Evolutionary conservation across 1,284 basidiomycete species (phyloP).

Genomic region (Inonotus obliquus): DNA sequence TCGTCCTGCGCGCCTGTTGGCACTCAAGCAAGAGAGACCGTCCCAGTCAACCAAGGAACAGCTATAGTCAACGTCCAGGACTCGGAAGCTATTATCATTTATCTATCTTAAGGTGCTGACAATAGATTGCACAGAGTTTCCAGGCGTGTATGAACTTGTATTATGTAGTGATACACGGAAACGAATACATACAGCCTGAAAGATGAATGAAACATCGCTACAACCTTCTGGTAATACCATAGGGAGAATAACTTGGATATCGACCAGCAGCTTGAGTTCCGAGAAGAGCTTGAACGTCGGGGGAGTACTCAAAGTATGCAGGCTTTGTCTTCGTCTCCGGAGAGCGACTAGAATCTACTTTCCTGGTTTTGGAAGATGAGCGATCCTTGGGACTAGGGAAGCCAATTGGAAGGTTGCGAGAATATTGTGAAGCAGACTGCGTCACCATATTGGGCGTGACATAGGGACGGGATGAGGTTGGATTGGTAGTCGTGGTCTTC

Average conservation of each 20-base stretch:
- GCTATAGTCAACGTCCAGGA: conserved; percentile 31
- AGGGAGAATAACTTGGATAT: not conserved
- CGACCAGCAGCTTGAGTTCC: not conserved
- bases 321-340: not conserved
- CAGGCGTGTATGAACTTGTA: not conserved
- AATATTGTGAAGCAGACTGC: not conserved
- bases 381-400: not conserved
- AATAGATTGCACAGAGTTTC: not conserved
- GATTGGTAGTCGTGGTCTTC: not conserved
- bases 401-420: not conserved
- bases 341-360: not conserved
- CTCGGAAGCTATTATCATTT: conserved; percentile 38
- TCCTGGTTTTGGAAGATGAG: not conserved
- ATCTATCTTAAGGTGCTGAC: conserved; percentile 13
- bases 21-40: conserved; percentile 28
- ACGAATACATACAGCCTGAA: not conserved
- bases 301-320: not conserved
- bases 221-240: not conserved
- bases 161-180: too few species aligned
- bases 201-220: not conserved
- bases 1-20: conserved; percentile 27
- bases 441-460: not conserved
- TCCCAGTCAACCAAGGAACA: conserved; percentile 26
- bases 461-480: not conserved
- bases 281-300: not conserved